These are phyloP conservation scores for Jimgerdemannia lactiflua DNA, from an alignment of 192 early-diverging fungal genomes.

Conservation along the genomic window DNA sequence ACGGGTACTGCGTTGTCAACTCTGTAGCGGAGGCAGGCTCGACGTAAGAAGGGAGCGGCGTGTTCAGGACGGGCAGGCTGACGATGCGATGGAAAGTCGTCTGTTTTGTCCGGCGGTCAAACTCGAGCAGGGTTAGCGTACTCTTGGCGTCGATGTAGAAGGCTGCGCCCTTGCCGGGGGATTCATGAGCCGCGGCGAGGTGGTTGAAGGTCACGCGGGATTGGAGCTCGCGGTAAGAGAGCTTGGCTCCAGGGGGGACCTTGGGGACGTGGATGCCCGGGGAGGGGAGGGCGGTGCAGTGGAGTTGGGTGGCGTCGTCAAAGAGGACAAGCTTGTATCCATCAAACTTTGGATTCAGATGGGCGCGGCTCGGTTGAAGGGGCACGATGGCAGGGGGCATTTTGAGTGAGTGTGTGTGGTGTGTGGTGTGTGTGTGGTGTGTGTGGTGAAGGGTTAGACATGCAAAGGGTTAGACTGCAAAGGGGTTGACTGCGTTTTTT, in stretches of 20 bases:
- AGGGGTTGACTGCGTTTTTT: too few species aligned
- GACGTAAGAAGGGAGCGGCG: constrained; percentile 15
- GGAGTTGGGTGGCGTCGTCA: constrained; percentile 24
- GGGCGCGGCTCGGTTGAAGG: background rate
- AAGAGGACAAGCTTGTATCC: constrained; percentile 68
- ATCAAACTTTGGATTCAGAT: constrained; percentile 59
- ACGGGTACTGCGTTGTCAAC: constrained; percentile 21
- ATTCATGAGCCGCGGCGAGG: constrained; percentile 44
- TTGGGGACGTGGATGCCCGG: constrained; percentile 32
- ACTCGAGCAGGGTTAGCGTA: constrained; percentile 12
- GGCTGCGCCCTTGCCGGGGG: constrained; percentile 7
- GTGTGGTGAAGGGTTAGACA: too few species aligned
- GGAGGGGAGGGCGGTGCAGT: constrained; percentile 22
- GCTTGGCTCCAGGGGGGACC: constrained; percentile 37
- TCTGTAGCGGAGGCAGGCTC: constrained; percentile 16
- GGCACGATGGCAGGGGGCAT: background rate
- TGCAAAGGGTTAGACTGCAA: too few species aligned
- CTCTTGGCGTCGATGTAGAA: constrained; percentile 40
- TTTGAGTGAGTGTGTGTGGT: background rate
- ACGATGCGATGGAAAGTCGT: constrained; percentile 8
- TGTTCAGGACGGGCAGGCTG: constrained; percentile 3
- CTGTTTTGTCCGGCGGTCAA: background rate
- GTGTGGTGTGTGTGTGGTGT: too few species aligned
- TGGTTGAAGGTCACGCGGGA: constrained; percentile 66
- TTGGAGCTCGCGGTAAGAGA: constrained; percentile 64